Evolutionary conservation across 805 yeast genomes (phyloP), one percentile per base, ranked within the genome.

Genomic region (Candida ipomoeae): DNA sequence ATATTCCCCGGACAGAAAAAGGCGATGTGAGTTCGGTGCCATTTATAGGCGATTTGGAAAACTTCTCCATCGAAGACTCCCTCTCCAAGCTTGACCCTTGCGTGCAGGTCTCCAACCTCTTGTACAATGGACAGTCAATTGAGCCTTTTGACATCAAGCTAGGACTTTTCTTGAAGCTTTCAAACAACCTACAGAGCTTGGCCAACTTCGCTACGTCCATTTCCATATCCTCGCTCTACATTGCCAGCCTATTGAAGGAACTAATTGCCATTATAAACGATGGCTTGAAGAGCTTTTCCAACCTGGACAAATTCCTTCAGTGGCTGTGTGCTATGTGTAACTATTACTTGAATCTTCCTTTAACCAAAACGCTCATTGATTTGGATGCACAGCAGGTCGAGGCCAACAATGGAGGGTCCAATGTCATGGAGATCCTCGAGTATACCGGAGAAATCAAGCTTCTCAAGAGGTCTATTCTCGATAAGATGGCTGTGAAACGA

Each of bases 381-480:
- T 44, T 53, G 32, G 52, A 50, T n/a, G 50, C 49, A 11, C 48
- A 53, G 7, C 50, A 45, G 29, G 21, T 34, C 8, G 56, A 58
- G 13, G 48, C 50, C 26, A 56, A 55, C 17, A 45, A 55, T 13
- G 61, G 60, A 13, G 32, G 40, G 17, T 55, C 34, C 14, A 48
- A 41, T 38, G 38, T 62, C 40, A 52, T 58, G 21, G 70, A 64
- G 18, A 59, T 71, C 1, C 48, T 60, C 14, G 77, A 80, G 53
- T 69, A 65, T 41, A 63, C 75, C 40, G 87, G 82, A 1, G 83
- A 81, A 41, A 56, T 83, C 17, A 66, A 71, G 35, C 60, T 82
- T 8, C 53, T 75, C 29, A 80, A 79, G 56, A 64, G 87, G 48
- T 70, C 79, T 34, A 42, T 55, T 2, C 26, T 58, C 6, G 49